Conservation (phyloP, 768 basidiomycete species). For the Lentinula sp. region DNA sequence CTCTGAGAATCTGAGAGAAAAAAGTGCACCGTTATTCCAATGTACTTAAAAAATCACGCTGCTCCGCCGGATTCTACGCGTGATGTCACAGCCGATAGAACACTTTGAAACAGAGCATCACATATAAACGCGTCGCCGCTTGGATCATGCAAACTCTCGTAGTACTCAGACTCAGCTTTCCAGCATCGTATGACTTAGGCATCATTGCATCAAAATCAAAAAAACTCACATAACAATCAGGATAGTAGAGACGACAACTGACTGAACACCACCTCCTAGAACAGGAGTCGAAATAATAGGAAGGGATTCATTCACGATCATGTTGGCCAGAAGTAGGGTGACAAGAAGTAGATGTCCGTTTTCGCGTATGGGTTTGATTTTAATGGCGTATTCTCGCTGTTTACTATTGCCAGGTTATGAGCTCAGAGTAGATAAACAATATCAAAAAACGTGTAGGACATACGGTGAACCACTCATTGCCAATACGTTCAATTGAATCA, state of each 20-base stretch:
- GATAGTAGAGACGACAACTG: constrained; percentile 77
- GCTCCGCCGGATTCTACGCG: constrained; percentile 11
- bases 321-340: constrained; percentile 79
- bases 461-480: constrained; percentile 81
- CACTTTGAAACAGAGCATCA: not conserved
- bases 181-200: not conserved
- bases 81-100: constrained; percentile 21
- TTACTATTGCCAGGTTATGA: constrained; percentile 33
- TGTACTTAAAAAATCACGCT: not conserved
- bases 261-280: constrained; percentile 71
- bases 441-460: constrained; percentile 18
- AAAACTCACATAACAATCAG: constrained; percentile 79
- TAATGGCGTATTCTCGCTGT: constrained; percentile 75
- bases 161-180: not conserved
- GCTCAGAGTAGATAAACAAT: not conserved
- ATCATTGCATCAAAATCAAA: too few relatives aligned
- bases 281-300: constrained; percentile 79
- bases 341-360: constrained; percentile 81
- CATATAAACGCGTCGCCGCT: not conserved
- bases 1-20: constrained; percentile 65
- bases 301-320: constrained; percentile 87
- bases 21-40: not conserved
- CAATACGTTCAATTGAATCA: constrained; percentile 85
- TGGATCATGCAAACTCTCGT: not conserved
- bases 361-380: constrained; percentile 82